Base-by-base conservation (phyloP, 1,284 basidiomycete species). In the Leucoagaricus sp. region DNA sequence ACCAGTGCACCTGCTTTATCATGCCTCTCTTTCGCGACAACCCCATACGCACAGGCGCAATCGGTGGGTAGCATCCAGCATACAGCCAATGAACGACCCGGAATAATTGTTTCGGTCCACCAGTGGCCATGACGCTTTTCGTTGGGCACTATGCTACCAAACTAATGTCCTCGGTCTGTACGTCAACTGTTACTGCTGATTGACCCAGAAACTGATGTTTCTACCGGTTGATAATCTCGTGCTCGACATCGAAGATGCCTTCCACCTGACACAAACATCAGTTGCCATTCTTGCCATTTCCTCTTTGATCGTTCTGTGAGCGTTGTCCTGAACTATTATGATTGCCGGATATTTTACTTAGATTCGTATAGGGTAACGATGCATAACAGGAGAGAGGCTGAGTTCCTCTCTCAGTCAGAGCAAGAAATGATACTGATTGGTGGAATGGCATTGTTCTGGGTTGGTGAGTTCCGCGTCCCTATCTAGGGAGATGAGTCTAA, bases 361-460 rank as follows among this genome's bases (percentile, higher is more conserved):
- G 31, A 53, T 6, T 42, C 38, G 51, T 50, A 28, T 61, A 87
- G 85, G 61, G 78, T 89, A 42, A 72, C 86, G 33, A 76, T 85
- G 70, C 87, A 91, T 65, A 83, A 90, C 61, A 79, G 79, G 57
- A 75, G 72, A 64, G 77, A 81, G 52, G 81, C 79, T 15, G 77
- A 79, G 50, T 64, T 87, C 57, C 69, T 91, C 62, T 83, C 85
- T 42, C 82, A 83, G 63, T 76, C 74, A 47, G 89, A 91, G 64
- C 87, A 89, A 64, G 87, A 92, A 64, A 77, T 83, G 69, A 72
- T 87, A 21, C 68, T 92, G 67, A 85, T 91, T 60, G 82, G 73
- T 4, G 84, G 84, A 4, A 79, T 90, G 53, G 88, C 84, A 8
- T 70, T 89, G 58, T 82, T 88, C 66, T 90, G 86, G 85, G 75